Percentiles rank a stretch among this genome's conserved stretches.
Conservation (phyloP, 176 grass and related monocot species). For the Avena atlantica region DNA sequence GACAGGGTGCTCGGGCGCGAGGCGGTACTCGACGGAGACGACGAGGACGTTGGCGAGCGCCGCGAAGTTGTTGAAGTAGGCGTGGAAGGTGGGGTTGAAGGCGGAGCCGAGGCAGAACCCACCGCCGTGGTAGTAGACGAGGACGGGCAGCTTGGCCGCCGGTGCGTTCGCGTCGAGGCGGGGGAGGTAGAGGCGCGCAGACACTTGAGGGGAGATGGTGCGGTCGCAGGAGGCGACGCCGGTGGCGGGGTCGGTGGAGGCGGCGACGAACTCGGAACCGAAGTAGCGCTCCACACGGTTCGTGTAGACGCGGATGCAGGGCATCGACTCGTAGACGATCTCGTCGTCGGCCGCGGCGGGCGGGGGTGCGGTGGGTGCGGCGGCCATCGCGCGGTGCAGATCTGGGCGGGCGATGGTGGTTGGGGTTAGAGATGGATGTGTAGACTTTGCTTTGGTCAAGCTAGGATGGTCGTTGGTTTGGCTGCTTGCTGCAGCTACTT, state of each 20-base stretch:
- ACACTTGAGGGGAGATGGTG: conserved; percentile 53
- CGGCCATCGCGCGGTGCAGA: conserved; percentile 47
- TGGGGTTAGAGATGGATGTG: neutral
- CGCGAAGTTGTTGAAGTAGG: conserved; percentile 58
- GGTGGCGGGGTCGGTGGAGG: conserved; percentile 50
- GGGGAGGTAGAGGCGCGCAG: conserved; percentile 69
- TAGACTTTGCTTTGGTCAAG: neutral
- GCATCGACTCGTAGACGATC: conserved; percentile 58
- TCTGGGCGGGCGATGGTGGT: conserved; percentile 27
- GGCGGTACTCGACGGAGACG: conserved; percentile 75
- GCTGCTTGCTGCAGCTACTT: neutral
- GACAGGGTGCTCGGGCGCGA: conserved; percentile 66
- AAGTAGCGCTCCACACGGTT: conserved; percentile 66
- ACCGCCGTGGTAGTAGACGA: conserved; percentile 71
- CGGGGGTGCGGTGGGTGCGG: conserved; percentile 27
- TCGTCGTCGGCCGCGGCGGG: conserved; percentile 50
- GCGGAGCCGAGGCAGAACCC: conserved; percentile 75
- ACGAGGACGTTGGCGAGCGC: conserved; percentile 48
- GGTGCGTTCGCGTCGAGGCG: neutral
- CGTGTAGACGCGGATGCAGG: conserved; percentile 65
- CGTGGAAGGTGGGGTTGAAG: conserved; percentile 67
- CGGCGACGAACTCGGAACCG: conserved; percentile 54
- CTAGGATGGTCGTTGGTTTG: neutral
- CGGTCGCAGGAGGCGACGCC: conserved; percentile 64
- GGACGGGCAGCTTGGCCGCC: conserved; percentile 47